Base-by-base conservation (phyloP, 441 rosid species). In the Croton setiger region DNA sequence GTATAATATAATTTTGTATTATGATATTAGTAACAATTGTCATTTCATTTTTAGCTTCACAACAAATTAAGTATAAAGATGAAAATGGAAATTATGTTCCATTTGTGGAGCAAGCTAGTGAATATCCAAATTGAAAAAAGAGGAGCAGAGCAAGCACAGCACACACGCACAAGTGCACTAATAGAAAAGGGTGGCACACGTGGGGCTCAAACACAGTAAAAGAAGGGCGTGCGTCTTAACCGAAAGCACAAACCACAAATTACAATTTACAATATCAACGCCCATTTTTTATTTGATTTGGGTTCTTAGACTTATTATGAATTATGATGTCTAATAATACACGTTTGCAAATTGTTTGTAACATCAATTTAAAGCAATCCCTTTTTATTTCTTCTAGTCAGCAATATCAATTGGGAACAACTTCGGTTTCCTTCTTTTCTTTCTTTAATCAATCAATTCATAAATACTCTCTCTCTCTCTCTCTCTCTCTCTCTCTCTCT, bases 331-430 rank as follows among this genome's bases (percentile, higher is more conserved):
- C 63, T 31, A 69, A 70, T 63, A 58, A 51, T 66, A 58, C 82
- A 68, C 77, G 82, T 57, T 74, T 67, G 76, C 68, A 49, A 31
- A 10, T 61, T 64, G n/a, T 27, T 18, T 15, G 45, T 18, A 14
- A 61, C 79, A 77, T 72, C 79, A 75, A 69, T 63, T 35, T 11
- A 74, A 80, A 45, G 68, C 69, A 62, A 47, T 35, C 11, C 27
- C 13, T n/a, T 7, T 47, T 67, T 23, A 13, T 11, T 45, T 31
- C 54, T 45, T 31, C 54, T 70, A 60, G 73, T 66, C 78, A 70
- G 75, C 55, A 60, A 60, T 37, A 36, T 9, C 27, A 66, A 35
- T 58, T 37, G 44, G 72, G 33, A 53, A 21, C 36, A 36, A 39
- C 63, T 63, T 67, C 18, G 66, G 73, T 54, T 15, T 31, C 51